Evolutionary conservation across 169 alveolate genomes (phyloP), one percentile per base, ranked within the genome.

Genomic region (Plasmodium fragile): DNA sequence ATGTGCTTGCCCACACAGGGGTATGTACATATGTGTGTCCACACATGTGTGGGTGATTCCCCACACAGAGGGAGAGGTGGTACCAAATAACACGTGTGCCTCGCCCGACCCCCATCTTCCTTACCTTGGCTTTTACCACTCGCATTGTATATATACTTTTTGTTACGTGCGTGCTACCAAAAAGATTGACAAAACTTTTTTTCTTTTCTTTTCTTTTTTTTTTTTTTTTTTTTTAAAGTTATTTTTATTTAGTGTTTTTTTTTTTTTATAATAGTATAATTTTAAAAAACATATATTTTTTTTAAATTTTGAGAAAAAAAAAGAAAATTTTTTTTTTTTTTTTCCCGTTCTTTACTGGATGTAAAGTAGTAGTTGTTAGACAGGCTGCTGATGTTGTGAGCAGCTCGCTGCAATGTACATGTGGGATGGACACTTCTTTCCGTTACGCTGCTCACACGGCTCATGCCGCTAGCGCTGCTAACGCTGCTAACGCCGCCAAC

Each of bases 251-350:
- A 71, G 69, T 30, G 80, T 53, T 45, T 49, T 49, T 79, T 43
- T 30, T 70, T 53, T 45, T 49, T 49, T 79, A 65, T 65, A 65
- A 18, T 65, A 7, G 75, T 25, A 77, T 30, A 71, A 82, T 90
- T 53, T 80, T 71, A 81, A 83, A 22, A 22, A 81, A 75, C 41
- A 72, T 90, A 83, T 92, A 71, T 77, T 73, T 82, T 22, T 53
- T 22, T 53, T 82, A 90, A 87, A 53, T 13, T 34, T 70, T 22
- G 82, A n/a, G 72, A 43, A 32, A 55, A 53, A 75, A n/a, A 87
- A 55, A 43, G 59, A 79, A 72, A 55, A n/a, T 11, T 4, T 13
- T 43, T 83, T 45, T 59, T 55, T 16, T 55, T 55, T 59, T 59
- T 59, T 53, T 18, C 39, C n/a, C 10, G 13, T 75, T 41, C n/a